These are phyloP conservation scores for Ceratobasidium sp. DNA, from an alignment of 1,284 basidiomycete species.

Conservation along the genomic window DNA sequence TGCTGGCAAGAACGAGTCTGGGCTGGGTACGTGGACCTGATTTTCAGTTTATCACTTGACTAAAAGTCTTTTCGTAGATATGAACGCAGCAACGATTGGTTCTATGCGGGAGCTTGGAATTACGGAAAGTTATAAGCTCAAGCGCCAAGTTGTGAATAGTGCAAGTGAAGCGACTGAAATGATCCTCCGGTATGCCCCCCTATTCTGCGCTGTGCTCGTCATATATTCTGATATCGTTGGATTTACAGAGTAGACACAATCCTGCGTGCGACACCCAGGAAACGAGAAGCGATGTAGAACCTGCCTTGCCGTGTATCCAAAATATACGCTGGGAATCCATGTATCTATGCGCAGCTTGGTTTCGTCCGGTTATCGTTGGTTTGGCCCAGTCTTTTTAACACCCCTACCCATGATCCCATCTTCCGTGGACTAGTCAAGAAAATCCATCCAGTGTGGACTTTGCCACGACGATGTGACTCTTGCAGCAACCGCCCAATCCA, in stretches of 20 bases:
- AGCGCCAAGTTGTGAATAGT: slow-evolving; percentile 92
- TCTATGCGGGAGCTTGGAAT: slow-evolving; percentile 92
- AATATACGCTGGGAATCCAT: neutral
- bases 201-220: slow-evolving; percentile 3
- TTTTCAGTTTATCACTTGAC: neutral
- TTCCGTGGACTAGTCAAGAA: neutral
- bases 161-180: slow-evolving; percentile 98
- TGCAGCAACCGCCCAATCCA: neutral
- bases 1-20: slow-evolving; percentile 86
- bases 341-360: slow-evolving; percentile 1
- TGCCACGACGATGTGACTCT: neutral
- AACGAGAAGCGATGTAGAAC: slow-evolving; percentile 61
- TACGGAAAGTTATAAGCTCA: slow-evolving; percentile 98
- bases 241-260: slow-evolving; percentile 63
- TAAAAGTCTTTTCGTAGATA: slow-evolving; percentile 66
- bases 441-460: neutral
- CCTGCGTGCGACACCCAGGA: slow-evolving; percentile 67
- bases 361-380: too few species aligned
- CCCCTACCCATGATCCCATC: neutral
- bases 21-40: slow-evolving; percentile 73
- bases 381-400: neutral
- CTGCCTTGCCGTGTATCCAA: neutral
- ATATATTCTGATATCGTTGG: neutral
- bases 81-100: slow-evolving; percentile 86
- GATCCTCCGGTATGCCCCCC: slow-evolving; percentile 81